A percentile compares a stretch with the other conserved stretches of the same genome.
phyloP scores from a whole-genome alignment of 2,329 filamentous ascomycete genomes.

The Botryotinia narcissicola region DNA sequence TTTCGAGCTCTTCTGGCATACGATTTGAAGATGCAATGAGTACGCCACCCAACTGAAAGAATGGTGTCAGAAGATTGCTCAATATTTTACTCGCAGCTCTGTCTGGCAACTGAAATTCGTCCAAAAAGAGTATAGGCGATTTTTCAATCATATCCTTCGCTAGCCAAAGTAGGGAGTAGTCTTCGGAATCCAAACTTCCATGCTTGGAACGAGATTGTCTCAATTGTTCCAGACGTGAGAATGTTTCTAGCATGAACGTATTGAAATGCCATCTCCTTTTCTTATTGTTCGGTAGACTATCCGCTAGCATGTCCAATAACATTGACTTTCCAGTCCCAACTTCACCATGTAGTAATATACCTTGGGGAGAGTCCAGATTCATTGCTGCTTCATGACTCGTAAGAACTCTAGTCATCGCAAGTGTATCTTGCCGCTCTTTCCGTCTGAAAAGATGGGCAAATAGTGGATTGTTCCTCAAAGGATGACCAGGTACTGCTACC shows the following conservation, averaged over 20 bases:
- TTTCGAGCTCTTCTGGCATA: slow-evolving; percentile 78
- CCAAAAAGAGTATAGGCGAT: slow-evolving; percentile 74
- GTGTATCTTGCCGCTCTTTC: slow-evolving; percentile 52
- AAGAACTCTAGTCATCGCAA: slow-evolving; percentile 66
- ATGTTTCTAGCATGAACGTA: slow-evolving; percentile 78
- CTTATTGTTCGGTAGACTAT: slow-evolving; percentile 68
- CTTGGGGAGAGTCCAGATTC: slow-evolving; percentile 67
- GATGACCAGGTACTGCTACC: slow-evolving; percentile 53
- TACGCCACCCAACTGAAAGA: slow-evolving; percentile 80
- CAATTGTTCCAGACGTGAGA: slow-evolving; percentile 68
- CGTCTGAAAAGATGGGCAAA: slow-evolving; percentile 59
- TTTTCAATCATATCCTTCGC: slow-evolving; percentile 73
- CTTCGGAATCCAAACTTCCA: slow-evolving; percentile 24
- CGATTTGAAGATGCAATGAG: slow-evolving; percentile 78
- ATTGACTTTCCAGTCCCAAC: slow-evolving; percentile 83
- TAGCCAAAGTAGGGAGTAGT: slow-evolving; percentile 58
- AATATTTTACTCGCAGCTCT: slow-evolving; percentile 75
- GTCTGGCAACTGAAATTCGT: slow-evolving; percentile 82
- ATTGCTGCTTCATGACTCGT: slow-evolving; percentile 70
- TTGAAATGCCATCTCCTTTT: slow-evolving; percentile 82
- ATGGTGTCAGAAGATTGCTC: slow-evolving; percentile 73
- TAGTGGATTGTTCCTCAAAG: slow-evolving; percentile 57
- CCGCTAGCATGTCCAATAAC: slow-evolving; percentile 79
- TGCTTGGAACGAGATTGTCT: slow-evolving; percentile 41
- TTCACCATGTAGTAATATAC: slow-evolving; percentile 75